Evolutionary conservation across 2,329 filamentous ascomycete genomes (phyloP).

Genomic region (Akanthomyces dipterigenus): DNA sequence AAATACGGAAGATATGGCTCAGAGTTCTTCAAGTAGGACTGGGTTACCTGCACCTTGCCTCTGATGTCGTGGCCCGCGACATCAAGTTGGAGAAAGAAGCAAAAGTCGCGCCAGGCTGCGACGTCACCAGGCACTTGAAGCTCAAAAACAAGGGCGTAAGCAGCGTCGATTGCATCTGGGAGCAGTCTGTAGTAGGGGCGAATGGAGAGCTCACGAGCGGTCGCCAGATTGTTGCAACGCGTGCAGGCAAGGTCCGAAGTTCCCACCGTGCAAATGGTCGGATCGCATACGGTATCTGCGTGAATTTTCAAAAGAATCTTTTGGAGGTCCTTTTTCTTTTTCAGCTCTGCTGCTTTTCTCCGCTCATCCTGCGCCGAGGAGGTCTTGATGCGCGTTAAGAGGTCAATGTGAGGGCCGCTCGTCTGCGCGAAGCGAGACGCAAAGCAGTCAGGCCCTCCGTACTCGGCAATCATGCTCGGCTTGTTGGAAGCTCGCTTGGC

Average conservation of each 20-base stretch:
- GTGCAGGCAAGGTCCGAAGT: background rate
- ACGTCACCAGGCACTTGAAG: background rate
- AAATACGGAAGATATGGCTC: fast-evolving
- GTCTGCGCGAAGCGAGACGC: background rate
- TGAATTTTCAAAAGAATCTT: background rate
- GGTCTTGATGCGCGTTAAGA: background rate
- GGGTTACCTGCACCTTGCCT: background rate
- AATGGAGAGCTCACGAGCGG: background rate
- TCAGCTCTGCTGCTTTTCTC: background rate
- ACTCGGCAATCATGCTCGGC: background rate
- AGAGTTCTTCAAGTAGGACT: background rate
- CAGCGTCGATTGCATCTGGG: background rate
- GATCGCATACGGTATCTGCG: background rate
- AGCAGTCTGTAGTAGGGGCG: background rate
- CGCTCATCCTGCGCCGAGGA: background rate
- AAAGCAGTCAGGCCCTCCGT: background rate
- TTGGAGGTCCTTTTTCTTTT: fast-evolving
- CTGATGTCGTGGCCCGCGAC: background rate
- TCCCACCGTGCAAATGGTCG: background rate
- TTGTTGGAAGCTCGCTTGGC: background rate
- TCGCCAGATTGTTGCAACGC: background rate
- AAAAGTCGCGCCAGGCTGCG: background rate
- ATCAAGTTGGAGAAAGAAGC: background rate
- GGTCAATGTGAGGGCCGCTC: background rate
- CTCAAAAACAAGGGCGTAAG: background rate